A percentile compares a stretch with the other conserved stretches of the same genome.
Evolutionary conservation across 73 alveolate genomes (phyloP).

Genomic region (Blepharisma japonicum): DNA sequence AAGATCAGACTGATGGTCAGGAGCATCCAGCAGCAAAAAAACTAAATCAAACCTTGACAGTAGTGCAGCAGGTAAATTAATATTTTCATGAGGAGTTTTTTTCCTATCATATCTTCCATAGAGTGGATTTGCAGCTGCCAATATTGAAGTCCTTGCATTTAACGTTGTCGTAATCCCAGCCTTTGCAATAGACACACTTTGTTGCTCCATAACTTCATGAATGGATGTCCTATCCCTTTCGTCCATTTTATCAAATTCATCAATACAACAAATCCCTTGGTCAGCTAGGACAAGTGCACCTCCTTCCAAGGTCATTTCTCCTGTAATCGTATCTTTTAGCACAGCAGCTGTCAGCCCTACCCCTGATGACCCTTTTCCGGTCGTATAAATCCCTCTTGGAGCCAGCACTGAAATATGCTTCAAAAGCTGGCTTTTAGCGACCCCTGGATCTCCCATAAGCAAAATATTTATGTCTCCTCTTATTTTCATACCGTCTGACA

Average conservation of each 20-base stretch:
- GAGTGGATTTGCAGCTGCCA: slow-evolving; percentile 99
- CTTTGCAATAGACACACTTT: slow-evolving; percentile 97
- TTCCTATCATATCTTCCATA: slow-evolving; percentile 90
- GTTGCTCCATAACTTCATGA: slow-evolving; percentile 99
- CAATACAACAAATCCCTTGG: slow-evolving; percentile 97
- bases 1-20: slow-evolving; percentile 76
- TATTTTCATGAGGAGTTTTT: slow-evolving; percentile 89
- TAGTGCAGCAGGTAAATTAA: slow-evolving; percentile 97
- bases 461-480: slow-evolving; percentile 94
- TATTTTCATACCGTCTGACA: slow-evolving; percentile 96
- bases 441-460: slow-evolving; percentile 98
- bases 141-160: slow-evolving; percentile 93
- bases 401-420: slow-evolving; percentile 89
- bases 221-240: slow-evolving; percentile 91
- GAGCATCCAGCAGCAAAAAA: slow-evolving; percentile 87
- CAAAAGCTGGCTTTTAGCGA: slow-evolving; percentile 94
- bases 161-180: slow-evolving; percentile 96
- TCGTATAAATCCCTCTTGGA: slow-evolving; percentile 97
- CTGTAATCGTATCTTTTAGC: slow-evolving; percentile 76
- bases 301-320: slow-evolving; percentile 94
- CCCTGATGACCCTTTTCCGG: slow-evolving; percentile 98
- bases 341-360: slow-evolving; percentile 99
- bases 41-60: slow-evolving; percentile 96
- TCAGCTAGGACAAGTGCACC: slow-evolving; percentile 98
- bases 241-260: slow-evolving; percentile 99